Evolutionary conservation across 139 green algal species (phyloP).

Genomic region (Gonium pectorale): DNA sequence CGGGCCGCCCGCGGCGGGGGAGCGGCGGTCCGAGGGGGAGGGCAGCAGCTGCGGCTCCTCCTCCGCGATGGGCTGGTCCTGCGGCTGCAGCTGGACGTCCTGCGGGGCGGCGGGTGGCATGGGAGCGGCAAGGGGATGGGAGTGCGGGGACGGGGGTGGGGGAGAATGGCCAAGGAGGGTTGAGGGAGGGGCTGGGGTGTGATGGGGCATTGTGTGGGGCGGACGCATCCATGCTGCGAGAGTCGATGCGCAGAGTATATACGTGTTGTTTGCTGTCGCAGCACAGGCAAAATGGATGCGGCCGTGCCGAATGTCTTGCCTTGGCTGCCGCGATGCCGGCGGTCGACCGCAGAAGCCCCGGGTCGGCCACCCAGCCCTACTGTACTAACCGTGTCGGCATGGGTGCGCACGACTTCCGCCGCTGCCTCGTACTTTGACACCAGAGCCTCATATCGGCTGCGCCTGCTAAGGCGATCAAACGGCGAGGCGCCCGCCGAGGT

Average conservation of each 20-base stretch:
- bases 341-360: too few relatives aligned
- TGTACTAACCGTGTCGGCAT: constrained; percentile 34
- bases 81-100: constrained; percentile 22
- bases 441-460: constrained; percentile 1
- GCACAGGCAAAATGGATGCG: too few relatives aligned
- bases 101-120: neutral
- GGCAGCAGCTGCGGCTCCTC: constrained; percentile 21
- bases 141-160: neutral
- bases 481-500: too few relatives aligned
- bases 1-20: neutral
- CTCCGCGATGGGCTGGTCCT: constrained; percentile 42
- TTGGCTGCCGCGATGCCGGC: too few relatives aligned
- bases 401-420: constrained; percentile 13
- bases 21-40: neutral
- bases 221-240: too few relatives aligned
- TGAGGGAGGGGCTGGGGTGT: too few relatives aligned
- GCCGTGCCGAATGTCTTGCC: too few relatives aligned
- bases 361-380: too few relatives aligned
- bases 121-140: neutral
- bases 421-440: constrained; percentile 28
- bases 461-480: constrained; percentile 9
- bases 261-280: too few relatives aligned
- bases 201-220: too few relatives aligned
- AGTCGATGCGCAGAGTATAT: too few relatives aligned
- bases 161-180: too few relatives aligned